phyloP scores from a whole-genome alignment of 140 eudicot species.

The Bidens hawaiensis region DNA sequence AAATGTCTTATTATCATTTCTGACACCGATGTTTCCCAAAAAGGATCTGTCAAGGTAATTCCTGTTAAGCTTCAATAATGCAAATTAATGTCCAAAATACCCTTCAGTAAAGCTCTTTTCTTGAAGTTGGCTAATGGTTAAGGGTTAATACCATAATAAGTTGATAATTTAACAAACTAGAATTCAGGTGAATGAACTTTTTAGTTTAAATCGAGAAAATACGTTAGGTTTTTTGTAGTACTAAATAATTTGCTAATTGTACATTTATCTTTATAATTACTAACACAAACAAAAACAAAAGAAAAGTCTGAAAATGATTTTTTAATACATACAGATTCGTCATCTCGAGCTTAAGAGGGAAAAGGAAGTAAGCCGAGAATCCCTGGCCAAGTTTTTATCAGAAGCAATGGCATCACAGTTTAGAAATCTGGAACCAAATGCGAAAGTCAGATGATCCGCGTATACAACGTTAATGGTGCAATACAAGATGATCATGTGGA shows the following conservation, averaged over 20 bases:
- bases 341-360: constrained; percentile 81
- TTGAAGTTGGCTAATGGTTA: background rate
- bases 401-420: constrained; percentile 86
- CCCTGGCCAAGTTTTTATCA: constrained; percentile 56
- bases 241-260: too few species aligned
- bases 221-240: background rate
- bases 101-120: background rate
- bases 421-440: constrained; percentile 69
- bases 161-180: too few species aligned
- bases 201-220: background rate
- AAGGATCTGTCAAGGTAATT: constrained; percentile 76
- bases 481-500: too few species aligned
- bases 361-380: constrained; percentile 66
- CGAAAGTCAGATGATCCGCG: background rate
- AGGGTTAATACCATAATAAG: too few species aligned
- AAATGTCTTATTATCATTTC: constrained; percentile 78
- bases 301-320: too few species aligned
- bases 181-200: background rate
- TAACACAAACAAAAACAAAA: background rate
- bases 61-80: background rate
- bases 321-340: constrained; percentile 52
- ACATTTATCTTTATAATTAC: too few species aligned
- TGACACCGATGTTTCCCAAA: constrained; percentile 58
- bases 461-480: too few species aligned
- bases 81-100: background rate